phyloP scores from a whole-genome alignment of 2,329 filamentous ascomycete genomes.

The Sporothrix humicola region DNA sequence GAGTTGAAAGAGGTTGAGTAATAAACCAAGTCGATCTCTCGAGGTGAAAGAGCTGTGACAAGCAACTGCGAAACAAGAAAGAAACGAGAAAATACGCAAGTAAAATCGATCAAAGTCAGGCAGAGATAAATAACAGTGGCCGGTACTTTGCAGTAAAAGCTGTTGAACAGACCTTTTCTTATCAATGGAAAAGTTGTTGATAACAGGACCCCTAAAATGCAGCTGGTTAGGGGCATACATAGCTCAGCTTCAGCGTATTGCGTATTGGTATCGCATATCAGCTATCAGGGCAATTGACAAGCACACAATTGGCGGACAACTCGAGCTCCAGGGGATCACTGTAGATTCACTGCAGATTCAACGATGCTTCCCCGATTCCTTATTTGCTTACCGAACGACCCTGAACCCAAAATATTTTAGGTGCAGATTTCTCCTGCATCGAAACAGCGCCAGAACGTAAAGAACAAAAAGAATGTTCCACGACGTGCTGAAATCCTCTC shows the following conservation, averaged over 20 bases:
- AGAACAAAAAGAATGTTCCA: conserved; percentile 4
- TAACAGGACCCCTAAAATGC: no score
- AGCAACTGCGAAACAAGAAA: no score
- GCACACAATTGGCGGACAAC: background rate
- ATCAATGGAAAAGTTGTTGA: no score
- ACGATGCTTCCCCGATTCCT: background rate
- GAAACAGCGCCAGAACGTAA: background rate
- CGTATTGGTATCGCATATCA: no score
- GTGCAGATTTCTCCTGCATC: background rate
- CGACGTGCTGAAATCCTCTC: no score
- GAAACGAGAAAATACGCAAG: no score
- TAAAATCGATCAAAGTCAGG: no score
- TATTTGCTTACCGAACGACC: background rate
- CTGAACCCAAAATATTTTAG: background rate
- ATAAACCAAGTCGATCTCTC: background rate
- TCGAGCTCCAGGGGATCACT: background rate
- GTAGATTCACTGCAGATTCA: background rate
- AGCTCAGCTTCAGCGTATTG: no score
- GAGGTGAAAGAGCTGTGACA: background rate
- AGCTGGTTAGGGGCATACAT: no score
- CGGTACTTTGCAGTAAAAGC: no score
- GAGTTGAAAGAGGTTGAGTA: background rate
- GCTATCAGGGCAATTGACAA: background rate
- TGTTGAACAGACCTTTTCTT: no score
- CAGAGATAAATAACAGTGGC: no score